Percentiles rank a stretch among this genome's conserved stretches.
phyloP scores from a whole-genome alignment of 2,329 filamentous ascomycete genomes.

The Colletotrichum nymphaeae region DNA sequence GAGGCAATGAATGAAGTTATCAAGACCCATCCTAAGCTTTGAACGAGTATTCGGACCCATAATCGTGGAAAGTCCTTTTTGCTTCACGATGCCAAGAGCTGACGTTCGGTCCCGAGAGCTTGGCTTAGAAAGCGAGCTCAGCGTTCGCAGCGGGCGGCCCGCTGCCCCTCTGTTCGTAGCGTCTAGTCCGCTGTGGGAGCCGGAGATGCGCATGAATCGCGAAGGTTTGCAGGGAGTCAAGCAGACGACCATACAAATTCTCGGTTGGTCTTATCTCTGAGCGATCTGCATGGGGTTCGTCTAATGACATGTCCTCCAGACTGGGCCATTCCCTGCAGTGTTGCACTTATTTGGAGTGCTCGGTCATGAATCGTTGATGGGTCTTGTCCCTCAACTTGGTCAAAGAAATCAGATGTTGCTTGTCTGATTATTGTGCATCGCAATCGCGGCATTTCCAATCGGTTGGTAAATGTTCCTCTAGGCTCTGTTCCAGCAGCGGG shows the following conservation, averaged over 20 bases:
- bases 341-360: not conserved
- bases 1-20: not conserved
- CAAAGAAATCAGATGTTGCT: not conserved
- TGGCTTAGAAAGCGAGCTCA: not conserved
- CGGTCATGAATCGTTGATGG: not conserved
- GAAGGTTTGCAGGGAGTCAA: not conserved
- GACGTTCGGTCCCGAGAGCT: not conserved
- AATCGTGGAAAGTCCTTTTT: not conserved
- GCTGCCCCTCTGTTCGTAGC: not conserved
- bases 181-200: conserved; percentile 16
- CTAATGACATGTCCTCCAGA: not conserved
- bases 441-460: not conserved
- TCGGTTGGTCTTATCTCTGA: not conserved
- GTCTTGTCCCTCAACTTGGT: not conserved
- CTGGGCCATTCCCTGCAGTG: not conserved
- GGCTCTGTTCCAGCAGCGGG: no score
- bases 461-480: not conserved
- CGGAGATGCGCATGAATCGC: conserved; percentile 24
- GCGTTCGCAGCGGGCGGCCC: not conserved
- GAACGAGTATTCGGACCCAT: not conserved
- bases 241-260: not conserved
- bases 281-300: conserved; percentile 1
- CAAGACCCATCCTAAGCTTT: not conserved
- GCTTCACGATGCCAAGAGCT: not conserved
- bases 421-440: not conserved